Conservation (phyloP, 1,284 basidiomycete genomes). For the Heterobasidion annosum region DNA sequence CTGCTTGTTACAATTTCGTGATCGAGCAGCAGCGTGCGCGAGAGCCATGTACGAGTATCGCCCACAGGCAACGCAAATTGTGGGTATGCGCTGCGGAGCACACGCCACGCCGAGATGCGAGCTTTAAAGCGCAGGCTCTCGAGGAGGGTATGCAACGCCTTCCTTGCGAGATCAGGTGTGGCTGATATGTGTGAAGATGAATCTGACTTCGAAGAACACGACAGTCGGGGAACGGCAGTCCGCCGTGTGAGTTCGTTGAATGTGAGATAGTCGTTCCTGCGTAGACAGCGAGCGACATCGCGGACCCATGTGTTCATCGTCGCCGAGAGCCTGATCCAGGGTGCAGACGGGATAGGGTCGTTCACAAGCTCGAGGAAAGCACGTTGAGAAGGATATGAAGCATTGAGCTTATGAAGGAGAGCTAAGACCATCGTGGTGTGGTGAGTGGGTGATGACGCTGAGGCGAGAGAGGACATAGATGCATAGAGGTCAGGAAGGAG, state of each 20-base stretch:
- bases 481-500: slow-evolving; percentile 40
- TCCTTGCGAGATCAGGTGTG: slow-evolving; percentile 21
- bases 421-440: neutral
- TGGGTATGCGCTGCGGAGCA: slow-evolving; percentile 56
- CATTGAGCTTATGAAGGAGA: neutral
- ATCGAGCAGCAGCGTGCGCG: slow-evolving; percentile 29
- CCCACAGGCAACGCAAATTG: slow-evolving; percentile 32
- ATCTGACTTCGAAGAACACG: neutral
- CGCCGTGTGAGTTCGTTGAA: slow-evolving; percentile 4
- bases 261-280: slow-evolving; percentile 4
- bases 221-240: slow-evolving; percentile 13
- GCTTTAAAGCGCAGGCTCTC: slow-evolving; percentile 38
- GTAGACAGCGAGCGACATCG: neutral
- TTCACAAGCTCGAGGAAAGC: neutral
- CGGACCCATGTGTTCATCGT: neutral
- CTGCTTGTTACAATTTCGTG: slow-evolving; percentile 14
- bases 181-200: neutral
- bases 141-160: slow-evolving; percentile 36
- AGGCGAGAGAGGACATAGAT: neutral
- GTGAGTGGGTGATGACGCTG: too few relatives aligned
- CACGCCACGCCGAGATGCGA: slow-evolving; percentile 44
- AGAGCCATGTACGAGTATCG: slow-evolving; percentile 42
- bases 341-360: neutral
- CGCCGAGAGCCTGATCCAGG: neutral
- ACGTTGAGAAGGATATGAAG: neutral